phyloP scores from a whole-genome alignment of 768 basidiomycete species.

The Trametes sanguinea region DNA sequence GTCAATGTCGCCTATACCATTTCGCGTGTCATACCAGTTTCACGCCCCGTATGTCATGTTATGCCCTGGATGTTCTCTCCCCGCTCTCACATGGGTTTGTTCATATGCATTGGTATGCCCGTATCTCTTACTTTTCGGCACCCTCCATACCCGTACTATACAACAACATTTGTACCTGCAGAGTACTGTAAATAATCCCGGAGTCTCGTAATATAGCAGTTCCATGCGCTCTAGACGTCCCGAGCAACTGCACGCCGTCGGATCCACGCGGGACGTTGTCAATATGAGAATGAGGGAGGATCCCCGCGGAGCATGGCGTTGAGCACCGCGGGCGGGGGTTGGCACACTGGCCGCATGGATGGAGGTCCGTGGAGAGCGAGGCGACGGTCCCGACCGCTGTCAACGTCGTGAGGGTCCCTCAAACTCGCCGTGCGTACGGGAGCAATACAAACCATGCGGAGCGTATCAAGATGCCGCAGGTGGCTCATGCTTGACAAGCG shows the following conservation, averaged over 20 bases:
- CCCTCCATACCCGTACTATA: slow-evolving; percentile 21
- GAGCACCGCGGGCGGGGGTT: background rate
- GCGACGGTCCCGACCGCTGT: background rate
- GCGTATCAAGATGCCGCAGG: slow-evolving; percentile 18
- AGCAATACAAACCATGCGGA: background rate
- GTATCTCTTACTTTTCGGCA: slow-evolving; percentile 9
- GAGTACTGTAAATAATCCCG: slow-evolving; percentile 16
- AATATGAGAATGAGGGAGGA: background rate
- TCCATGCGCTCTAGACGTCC: background rate
- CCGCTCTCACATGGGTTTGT: background rate
- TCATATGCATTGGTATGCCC: slow-evolving; percentile 17
- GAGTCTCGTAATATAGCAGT: background rate
- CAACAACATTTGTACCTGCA: slow-evolving; percentile 8
- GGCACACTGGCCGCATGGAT: background rate
- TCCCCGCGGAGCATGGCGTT: background rate
- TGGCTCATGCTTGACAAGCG: slow-evolving; percentile 56
- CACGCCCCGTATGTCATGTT: slow-evolving; percentile 5
- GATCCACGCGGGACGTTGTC: background rate
- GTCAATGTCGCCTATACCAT: slow-evolving; percentile 21
- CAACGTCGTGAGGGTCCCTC: background rate
- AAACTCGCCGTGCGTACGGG: background rate
- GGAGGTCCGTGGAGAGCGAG: background rate
- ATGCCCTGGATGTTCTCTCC: background rate
- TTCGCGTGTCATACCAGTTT: slow-evolving; percentile 14
- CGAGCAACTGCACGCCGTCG: background rate